phyloP scores from a whole-genome alignment of 2,329 filamentous ascomycete genomes.

The Hysterium pulicare region DNA sequence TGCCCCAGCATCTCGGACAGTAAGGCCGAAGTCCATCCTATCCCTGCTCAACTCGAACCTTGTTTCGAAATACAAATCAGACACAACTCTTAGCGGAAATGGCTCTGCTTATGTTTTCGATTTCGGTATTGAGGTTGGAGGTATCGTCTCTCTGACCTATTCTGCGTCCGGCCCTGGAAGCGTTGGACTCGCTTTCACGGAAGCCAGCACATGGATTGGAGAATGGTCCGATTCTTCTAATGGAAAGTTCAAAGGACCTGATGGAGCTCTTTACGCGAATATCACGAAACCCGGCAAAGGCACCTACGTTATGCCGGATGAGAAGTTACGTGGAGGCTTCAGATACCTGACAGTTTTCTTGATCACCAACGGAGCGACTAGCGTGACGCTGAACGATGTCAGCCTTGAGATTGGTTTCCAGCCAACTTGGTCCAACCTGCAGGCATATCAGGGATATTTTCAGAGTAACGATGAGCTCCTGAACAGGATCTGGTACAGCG shows the following conservation, averaged over 20 bases:
- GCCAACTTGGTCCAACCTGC: slow-evolving; percentile 47
- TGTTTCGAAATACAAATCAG: slow-evolving; percentile 30
- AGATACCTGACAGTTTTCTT: slow-evolving; percentile 52
- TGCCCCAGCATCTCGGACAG: slow-evolving; percentile 51
- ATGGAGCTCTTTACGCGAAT: slow-evolving; percentile 47
- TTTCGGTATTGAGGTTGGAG: slow-evolving; percentile 58
- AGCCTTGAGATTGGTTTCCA: slow-evolving; percentile 47
- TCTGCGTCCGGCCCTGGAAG: slow-evolving; percentile 36
- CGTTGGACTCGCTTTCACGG: slow-evolving; percentile 41
- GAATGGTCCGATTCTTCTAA: slow-evolving; percentile 44
- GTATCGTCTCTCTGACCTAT: slow-evolving; percentile 53
- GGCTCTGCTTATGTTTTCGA: slow-evolving; percentile 56
- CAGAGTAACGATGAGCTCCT: slow-evolving; percentile 31
- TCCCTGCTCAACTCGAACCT: slow-evolving; percentile 30
- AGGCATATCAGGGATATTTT: slow-evolving; percentile 39
- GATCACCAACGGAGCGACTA: slow-evolving; percentile 31
- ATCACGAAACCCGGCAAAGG: slow-evolving; percentile 33
- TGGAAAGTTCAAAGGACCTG: slow-evolving; percentile 36
- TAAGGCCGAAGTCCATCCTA: slow-evolving; percentile 46
- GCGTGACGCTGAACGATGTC: slow-evolving; percentile 39
- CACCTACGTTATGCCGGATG: slow-evolving; percentile 44
- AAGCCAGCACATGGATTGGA: slow-evolving; percentile 43
- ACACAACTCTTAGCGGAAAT: slow-evolving; percentile 41
- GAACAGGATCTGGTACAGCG: slow-evolving; percentile 49
- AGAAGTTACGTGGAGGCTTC: slow-evolving; percentile 51